Percentiles rank a stretch among this genome's conserved stretches.
Conservation (phyloP, 495 filamentous ascomycete genomes). For the Achaetomiella virescens region DNA sequence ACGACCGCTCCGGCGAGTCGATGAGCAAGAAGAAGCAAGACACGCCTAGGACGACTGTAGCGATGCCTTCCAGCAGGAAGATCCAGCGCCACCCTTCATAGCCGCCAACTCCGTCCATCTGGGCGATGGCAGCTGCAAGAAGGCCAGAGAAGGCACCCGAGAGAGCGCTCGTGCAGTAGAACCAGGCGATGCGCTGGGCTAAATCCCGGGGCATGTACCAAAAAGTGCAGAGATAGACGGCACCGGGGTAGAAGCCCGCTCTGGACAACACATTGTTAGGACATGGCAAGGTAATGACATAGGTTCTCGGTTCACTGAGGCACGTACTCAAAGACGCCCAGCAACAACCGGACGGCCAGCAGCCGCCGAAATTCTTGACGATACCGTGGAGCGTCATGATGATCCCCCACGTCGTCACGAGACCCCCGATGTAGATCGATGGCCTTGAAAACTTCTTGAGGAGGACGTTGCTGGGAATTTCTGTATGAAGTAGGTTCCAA, state of each 20-base stretch:
- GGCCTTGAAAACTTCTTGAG: neutral
- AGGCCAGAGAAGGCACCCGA: slow-evolving; percentile 69
- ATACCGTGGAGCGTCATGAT: neutral
- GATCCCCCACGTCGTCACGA: neutral
- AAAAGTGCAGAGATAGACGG: neutral
- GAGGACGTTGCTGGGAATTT: neutral
- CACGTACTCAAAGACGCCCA: neutral
- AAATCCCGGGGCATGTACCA: neutral
- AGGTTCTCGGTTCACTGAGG: too few relatives aligned
- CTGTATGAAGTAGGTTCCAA: too few relatives aligned
- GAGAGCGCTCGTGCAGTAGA: slow-evolving; percentile 25
- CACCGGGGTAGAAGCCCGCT: neutral
- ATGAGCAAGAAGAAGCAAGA: neutral
- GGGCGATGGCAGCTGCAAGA: slow-evolving; percentile 57
- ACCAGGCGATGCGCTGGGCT: neutral
- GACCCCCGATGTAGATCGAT: neutral
- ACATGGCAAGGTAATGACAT: neutral
- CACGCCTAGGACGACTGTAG: slow-evolving; percentile 39
- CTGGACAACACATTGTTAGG: neutral
- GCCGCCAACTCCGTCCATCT: slow-evolving; percentile 59
- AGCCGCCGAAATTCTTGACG: neutral
- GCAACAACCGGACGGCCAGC: neutral
- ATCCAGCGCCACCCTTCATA: slow-evolving; percentile 67
- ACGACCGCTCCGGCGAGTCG: neutral
- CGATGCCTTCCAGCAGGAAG: slow-evolving; percentile 59